A percentile compares a stretch with the other conserved stretches of the same genome.
These are phyloP conservation scores for Nannizziopsis arthrosporioides DNA, from an alignment of 2,329 filamentous ascomycete genomes.

Conservation along the genomic window DNA sequence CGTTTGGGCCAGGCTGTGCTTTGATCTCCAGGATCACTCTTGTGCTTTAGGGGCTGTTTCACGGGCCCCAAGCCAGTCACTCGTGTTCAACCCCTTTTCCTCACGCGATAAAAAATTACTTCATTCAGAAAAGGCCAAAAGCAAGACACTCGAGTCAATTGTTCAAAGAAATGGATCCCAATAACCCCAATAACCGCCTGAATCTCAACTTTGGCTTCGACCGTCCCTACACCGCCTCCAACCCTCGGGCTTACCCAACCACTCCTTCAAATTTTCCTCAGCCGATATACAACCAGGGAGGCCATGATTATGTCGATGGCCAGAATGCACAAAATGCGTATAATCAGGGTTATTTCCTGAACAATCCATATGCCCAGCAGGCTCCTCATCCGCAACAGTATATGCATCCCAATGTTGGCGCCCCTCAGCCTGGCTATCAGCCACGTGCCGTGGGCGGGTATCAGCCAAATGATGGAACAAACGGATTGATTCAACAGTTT, in stretches of 20 bases:
- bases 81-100: neutral
- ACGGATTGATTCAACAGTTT: constrained; percentile 87
- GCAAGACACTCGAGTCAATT: neutral
- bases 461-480: constrained; percentile 67
- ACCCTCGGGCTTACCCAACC: constrained; percentile 58
- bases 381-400: constrained; percentile 42
- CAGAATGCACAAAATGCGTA: constrained; percentile 29
- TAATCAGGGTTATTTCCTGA: constrained; percentile 49
- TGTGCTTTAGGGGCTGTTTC: neutral
- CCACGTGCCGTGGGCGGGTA: constrained; percentile 33
- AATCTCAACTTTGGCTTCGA: constrained; percentile 42
- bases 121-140: neutral
- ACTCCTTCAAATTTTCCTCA: constrained; percentile 95
- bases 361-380: constrained; percentile 44
- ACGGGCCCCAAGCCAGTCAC: no score
- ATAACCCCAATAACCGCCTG: constrained; percentile 46
- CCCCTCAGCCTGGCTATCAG: constrained; percentile 42
- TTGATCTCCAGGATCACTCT: no score
- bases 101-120: neutral
- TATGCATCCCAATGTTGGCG: constrained; percentile 43
- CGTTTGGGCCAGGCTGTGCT: neutral
- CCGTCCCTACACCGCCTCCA: constrained; percentile 50
- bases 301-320: constrained; percentile 49
- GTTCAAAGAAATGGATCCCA: constrained; percentile 41
- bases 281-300: constrained; percentile 57